Evolutionary conservation across 169 alveolate species (phyloP).

Genomic region (Toxoplasma gondii): DNA sequence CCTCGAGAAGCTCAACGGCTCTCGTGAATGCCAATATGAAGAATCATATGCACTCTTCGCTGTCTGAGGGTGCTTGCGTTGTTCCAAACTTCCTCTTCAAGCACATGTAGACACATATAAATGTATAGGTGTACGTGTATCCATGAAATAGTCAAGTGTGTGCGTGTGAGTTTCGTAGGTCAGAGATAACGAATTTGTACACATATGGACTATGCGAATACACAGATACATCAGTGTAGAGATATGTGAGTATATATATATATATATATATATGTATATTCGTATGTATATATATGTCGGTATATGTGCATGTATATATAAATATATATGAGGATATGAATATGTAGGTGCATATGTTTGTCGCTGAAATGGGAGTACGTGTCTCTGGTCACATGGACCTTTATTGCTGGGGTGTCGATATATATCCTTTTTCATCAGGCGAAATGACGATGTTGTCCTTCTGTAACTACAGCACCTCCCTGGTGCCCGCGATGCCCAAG

Average conservation of each 20-base stretch:
- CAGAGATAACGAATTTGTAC: background rate
- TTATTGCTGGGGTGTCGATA: background rate
- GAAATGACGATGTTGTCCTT: slow-evolving; percentile 15
- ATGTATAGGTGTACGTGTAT: too few relatives aligned
- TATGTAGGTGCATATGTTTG: background rate
- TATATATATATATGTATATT: too few relatives aligned
- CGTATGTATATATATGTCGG: background rate
- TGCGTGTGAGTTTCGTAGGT: background rate
- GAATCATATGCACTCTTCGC: background rate
- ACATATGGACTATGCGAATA: too few relatives aligned
- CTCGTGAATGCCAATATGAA: background rate
- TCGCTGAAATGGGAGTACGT: background rate
- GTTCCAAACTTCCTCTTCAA: too few relatives aligned
- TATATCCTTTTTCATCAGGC: background rate
- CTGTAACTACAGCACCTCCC: slow-evolving; percentile 15
- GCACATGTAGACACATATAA: too few relatives aligned
- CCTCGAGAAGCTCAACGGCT: background rate
- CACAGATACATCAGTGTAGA: background rate
- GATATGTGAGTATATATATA: too few relatives aligned
- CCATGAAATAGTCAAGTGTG: too few relatives aligned
- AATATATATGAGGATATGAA: background rate
- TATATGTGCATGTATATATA: background rate
- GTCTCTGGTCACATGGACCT: background rate
- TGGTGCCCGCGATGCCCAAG: slow-evolving; percentile 48
- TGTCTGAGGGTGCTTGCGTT: background rate